Base-by-base conservation (phyloP, 177 flowering plant species). In the Vitis hybrid region DNA sequence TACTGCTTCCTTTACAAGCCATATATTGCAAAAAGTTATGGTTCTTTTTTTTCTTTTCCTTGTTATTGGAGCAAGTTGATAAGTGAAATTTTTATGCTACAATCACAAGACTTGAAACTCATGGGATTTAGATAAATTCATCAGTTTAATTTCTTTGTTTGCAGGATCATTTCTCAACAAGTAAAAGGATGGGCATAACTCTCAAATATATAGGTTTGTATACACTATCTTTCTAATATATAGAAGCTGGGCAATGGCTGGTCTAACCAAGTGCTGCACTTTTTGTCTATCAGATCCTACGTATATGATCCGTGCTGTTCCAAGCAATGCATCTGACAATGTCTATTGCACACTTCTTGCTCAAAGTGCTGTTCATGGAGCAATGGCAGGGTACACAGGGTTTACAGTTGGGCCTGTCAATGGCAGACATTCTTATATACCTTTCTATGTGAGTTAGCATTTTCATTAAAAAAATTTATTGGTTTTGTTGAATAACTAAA, bases 311-410 rank as follows among this genome's bases (percentile, higher is more conserved):
- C 88, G 97, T 55, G 97, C 98, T 50, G 58, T 94, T 79, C 97
- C 97, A 13, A 80, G 97, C 73, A 92, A 86, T 78, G 98, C 97
- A 65, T 86, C 98, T 10, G 98, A 94, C 78, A 94, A 92, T 75
- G 95, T 94, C 5, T 94, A 90, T 75, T 92, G 97, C 84, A 94
- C 98, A 5, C 92, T 94, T 72, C 95, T 94, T 64, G 98, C 98
- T 72, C 98, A 94, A 71, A 92, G 97, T 78, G 97, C 89, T 2
- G 83, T 94, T 66, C 98, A 94, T 76, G 98, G 98, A 66, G 92
- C 95, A 31, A 94, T 94, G 97, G 97, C 98, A 2, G 98, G 98
- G 33, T 94, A 91, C 76, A 92, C 97, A 1, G 98, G 98, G 62
- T 90, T 79, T 72, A 89, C 90, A 3, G 78, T 75, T 26, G 98